Evolutionary conservation across 192 early-diverging fungal genomes (phyloP).

Genomic region (Coemansia sp.): DNA sequence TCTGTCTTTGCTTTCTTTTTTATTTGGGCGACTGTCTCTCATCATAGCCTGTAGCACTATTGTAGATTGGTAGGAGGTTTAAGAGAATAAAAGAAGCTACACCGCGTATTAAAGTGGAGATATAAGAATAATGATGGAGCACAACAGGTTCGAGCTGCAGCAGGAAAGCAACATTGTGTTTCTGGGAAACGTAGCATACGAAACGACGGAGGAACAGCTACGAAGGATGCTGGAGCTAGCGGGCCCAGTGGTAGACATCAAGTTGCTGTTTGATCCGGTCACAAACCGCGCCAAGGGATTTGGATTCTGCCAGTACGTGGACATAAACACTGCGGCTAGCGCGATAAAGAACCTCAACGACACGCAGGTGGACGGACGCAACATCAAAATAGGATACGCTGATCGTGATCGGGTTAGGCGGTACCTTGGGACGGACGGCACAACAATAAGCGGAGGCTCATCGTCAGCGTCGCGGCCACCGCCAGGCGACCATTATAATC

Average conservation of each 20-base stretch:
- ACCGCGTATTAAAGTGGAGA: neutral
- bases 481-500: no score
- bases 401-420: slow-evolving; percentile 54
- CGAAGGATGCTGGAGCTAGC: slow-evolving; percentile 90
- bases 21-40: neutral
- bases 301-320: slow-evolving; percentile 92
- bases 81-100: neutral
- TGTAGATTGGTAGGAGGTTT: neutral
- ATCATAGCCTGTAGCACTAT: neutral
- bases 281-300: slow-evolving; percentile 84
- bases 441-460: slow-evolving; percentile 15
- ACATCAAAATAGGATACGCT: slow-evolving; percentile 90
- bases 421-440: slow-evolving; percentile 34
- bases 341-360: slow-evolving; percentile 92
- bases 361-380: slow-evolving; percentile 84
- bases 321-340: slow-evolving; percentile 88
- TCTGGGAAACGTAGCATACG: slow-evolving; percentile 85
- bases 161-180: slow-evolving; percentile 45
- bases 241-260: slow-evolving; percentile 78
- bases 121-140: slow-evolving; percentile 18
- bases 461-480: no score
- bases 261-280: slow-evolving; percentile 87
- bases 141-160: slow-evolving; percentile 20
- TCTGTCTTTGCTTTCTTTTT: neutral
- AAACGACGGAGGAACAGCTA: slow-evolving; percentile 90